phyloP scores from a whole-genome alignment of 2,329 filamentous ascomycete genomes.

The Didymella segeticola region DNA sequence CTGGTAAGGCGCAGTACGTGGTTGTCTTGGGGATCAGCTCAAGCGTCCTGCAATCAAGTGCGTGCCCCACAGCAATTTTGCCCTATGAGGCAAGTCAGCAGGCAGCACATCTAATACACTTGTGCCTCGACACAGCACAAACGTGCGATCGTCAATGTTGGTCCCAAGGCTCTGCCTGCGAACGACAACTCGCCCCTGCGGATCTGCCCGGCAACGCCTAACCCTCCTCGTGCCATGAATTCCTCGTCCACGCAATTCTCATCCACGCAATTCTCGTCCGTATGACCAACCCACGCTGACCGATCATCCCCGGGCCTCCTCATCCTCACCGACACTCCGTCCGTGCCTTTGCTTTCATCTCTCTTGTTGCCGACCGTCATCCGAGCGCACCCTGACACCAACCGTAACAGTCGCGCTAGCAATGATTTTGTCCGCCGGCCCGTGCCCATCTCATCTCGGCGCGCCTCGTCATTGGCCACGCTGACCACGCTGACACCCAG shows the following conservation, averaged over 20 bases:
- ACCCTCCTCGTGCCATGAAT: conserved; percentile 4
- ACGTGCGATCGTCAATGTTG: neutral
- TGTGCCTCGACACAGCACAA: conserved; percentile 10
- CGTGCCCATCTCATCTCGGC: conserved; percentile 9
- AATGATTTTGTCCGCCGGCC: conserved; percentile 8
- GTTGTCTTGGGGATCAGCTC: neutral
- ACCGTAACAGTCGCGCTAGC: conserved; percentile 8
- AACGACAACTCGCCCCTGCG: conserved; percentile 1
- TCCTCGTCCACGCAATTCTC: neutral
- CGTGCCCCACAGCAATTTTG: conserved; percentile 6
- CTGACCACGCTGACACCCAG: conserved; percentile 1
- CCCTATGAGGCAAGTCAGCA: conserved; percentile 12
- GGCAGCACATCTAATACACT: neutral
- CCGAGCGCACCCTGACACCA: conserved; percentile 11
- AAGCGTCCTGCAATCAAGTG: conserved; percentile 8
- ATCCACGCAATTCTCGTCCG: conserved; percentile 1
- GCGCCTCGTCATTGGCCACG: conserved; percentile 7
- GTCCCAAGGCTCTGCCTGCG: neutral
- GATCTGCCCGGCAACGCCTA: conserved; percentile 12
- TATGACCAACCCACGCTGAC: conserved; percentile 8
- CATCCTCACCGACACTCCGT: conserved; percentile 15
- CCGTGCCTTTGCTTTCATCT: conserved; percentile 15
- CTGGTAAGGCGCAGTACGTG: too few species aligned
- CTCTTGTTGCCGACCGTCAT: conserved; percentile 17
- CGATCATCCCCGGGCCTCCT: conserved; percentile 2